Percentiles rank a stretch among this genome's conserved stretches.
phyloP scores from a whole-genome alignment of 257 asterid genomes.

The Solanum tarapatanum region DNA sequence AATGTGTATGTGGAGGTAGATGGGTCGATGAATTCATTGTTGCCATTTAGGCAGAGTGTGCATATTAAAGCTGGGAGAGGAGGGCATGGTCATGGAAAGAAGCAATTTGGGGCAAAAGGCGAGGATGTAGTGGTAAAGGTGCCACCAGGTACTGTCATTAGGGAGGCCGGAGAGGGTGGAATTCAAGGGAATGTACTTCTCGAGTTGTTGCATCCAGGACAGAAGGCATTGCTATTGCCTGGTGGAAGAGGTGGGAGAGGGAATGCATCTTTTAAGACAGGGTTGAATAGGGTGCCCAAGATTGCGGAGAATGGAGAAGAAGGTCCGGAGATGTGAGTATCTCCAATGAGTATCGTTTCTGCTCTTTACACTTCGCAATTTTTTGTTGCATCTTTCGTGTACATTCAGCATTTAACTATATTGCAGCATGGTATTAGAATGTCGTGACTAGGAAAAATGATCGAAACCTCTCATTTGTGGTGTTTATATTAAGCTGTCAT shows the following conservation, averaged over 20 bases:
- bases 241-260: constrained; percentile 99
- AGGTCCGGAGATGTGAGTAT: constrained; percentile 74
- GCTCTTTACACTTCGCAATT: neutral
- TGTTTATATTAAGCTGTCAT: neutral
- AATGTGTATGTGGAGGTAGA: constrained; percentile 73
- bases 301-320: constrained; percentile 94
- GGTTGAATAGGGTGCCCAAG: constrained; percentile 77
- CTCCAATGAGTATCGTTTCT: constrained; percentile 18
- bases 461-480: neutral
- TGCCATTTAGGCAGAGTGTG: constrained; percentile 71
- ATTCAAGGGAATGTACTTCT: constrained; percentile 35
- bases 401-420: neutral
- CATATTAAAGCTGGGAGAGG: constrained; percentile 90
- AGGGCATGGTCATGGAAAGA: constrained; percentile 75
- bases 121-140: constrained; percentile 71
- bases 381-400: neutral
- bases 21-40: constrained; percentile 66
- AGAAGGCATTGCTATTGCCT: constrained; percentile 65
- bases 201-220: constrained; percentile 74
- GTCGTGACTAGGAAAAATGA: neutral
- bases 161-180: constrained; percentile 46
- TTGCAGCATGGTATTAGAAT: neutral
- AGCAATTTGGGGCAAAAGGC: constrained; percentile 73
- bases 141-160: constrained; percentile 86
- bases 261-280: constrained; percentile 72